Base-by-base conservation (phyloP, 2,329 filamentous ascomycete genomes). In the Penicillium sp. region DNA sequence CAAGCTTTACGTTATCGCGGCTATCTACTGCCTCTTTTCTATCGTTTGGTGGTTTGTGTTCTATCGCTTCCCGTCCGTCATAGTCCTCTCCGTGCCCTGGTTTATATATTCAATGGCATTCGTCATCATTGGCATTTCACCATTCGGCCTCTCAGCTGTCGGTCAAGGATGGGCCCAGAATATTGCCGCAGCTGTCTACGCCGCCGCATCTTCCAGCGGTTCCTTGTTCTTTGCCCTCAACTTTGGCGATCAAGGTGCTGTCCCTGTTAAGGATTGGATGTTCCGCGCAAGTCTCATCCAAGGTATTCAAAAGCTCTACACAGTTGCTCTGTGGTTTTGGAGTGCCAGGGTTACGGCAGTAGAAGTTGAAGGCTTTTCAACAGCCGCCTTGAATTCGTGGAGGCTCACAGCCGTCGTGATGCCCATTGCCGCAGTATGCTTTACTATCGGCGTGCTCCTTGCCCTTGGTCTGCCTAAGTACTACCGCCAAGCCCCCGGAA, bases 321-420 rank as follows among this genome's bases (percentile, higher is more conserved):
- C 87, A 49, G 81, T 85, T 26, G 82, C 79, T 5, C 78, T 89
- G 11, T 89, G 86, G 86, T 87, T 84, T 68, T 89, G 87, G 87
- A 87, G 86, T 29, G 78, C 76, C 13, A 67, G 75, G n/a, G 74
- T 73, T 22, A 81, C 79, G 9, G 67, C 76, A 44, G 68, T 74
- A 1, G 68, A 72, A 57, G 63, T 69, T 27, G 70, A 76, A 54
- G 61, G 72, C 0, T 56, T 57, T 31, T 71, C 79, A 44, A 76
- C 74, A 6, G 59, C 70, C 19, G 68, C 74, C 37, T 73, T 74
- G 11, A 74, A 76, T 48, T 76, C 72, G 8, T 81, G 79, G 71
- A 72, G 71, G 52, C 76, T 80, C 63, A 80, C 75, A 68, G 82
- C 82, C 21, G 80, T 88, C 55, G 82, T 81, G 31, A 68, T 86